These are phyloP conservation scores for Aureococcus anophagefferens DNA, from an alignment of 108 stramenopile genomes.

Conservation along the genomic window DNA sequence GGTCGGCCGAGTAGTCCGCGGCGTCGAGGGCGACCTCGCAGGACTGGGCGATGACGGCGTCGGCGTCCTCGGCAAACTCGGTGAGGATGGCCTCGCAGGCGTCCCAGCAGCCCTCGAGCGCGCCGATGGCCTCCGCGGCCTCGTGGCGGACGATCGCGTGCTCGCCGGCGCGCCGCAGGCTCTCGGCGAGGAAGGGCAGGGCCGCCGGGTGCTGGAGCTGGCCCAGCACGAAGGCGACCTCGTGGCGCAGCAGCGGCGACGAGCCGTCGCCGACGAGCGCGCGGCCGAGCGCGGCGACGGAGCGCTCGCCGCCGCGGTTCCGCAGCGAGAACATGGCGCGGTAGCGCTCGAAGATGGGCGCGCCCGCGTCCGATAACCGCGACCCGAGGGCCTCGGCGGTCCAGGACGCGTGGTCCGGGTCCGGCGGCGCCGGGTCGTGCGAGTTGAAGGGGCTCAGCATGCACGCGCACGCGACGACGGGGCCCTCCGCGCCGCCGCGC, in stretches of 20 bases:
- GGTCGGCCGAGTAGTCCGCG: slow-evolving; percentile 81
- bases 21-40: slow-evolving; percentile 91
- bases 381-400: slow-evolving; percentile 50
- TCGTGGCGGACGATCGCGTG: slow-evolving; percentile 95
- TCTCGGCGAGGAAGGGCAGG: slow-evolving; percentile 57
- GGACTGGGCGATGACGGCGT: slow-evolving; percentile 60
- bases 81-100: slow-evolving; percentile 58
- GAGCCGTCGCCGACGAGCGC: slow-evolving; percentile 46
- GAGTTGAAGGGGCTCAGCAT: slow-evolving; percentile 70
- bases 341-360: slow-evolving; percentile 79
- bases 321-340: slow-evolving; percentile 95
- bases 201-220: slow-evolving; percentile 81
- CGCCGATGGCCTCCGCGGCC: slow-evolving; percentile 96
- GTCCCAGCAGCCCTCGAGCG: slow-evolving; percentile 71
- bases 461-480: slow-evolving; percentile 58
- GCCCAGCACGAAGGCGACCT: slow-evolving; percentile 97
- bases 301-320: slow-evolving; percentile 72
- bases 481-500: slow-evolving; percentile 30
- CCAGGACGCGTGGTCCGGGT: slow-evolving; percentile 50
- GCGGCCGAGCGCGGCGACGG: slow-evolving; percentile 36
- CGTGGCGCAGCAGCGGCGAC: slow-evolving; percentile 86
- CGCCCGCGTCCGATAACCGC: slow-evolving; percentile 51
- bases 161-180: slow-evolving; percentile 60
- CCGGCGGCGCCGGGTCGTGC: slow-evolving; percentile 73
- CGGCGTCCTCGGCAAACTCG: slow-evolving; percentile 62